Percentiles rank a stretch among this genome's conserved stretches.
Conservation (phyloP, 306 rosid genomes). For the Fragaria ananassa region DNA sequence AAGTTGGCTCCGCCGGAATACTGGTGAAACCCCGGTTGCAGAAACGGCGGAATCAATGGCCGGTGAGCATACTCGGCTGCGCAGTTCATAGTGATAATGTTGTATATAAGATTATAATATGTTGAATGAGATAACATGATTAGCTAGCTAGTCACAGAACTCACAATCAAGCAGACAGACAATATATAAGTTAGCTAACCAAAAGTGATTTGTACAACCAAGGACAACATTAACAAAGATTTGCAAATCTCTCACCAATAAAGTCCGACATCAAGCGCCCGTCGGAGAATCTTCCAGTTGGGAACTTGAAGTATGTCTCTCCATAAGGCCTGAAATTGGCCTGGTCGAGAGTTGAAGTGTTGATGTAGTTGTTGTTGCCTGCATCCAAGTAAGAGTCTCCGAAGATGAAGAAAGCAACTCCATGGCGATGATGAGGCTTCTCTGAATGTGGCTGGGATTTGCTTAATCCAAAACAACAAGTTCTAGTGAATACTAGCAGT, state of each 20-base stretch:
- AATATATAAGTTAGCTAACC: slow-evolving; percentile 34
- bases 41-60: slow-evolving; percentile 64
- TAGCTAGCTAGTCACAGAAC: neutral
- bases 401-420: slow-evolving; percentile 55
- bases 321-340: slow-evolving; percentile 98
- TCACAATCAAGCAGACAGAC: slow-evolving; percentile 16
- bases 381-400: slow-evolving; percentile 90
- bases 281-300: slow-evolving; percentile 90
- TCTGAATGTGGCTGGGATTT: slow-evolving; percentile 9
- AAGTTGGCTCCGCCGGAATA: slow-evolving; percentile 72
- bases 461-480: slow-evolving; percentile 24
- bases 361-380: slow-evolving; percentile 93
- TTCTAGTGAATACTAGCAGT: neutral
- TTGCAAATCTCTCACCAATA: slow-evolving; percentile 50
- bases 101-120: neutral
- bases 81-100: neutral
- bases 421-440: slow-evolving; percentile 4
- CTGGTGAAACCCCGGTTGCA: slow-evolving; percentile 56
- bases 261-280: slow-evolving; percentile 85
- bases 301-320: slow-evolving; percentile 61
- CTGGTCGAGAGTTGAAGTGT: slow-evolving; percentile 79
- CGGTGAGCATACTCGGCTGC: slow-evolving; percentile 77
- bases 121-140: neutral
- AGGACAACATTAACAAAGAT: slow-evolving; percentile 24
- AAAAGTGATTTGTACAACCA: slow-evolving; percentile 26